Conservation (phyloP, 495 filamentous ascomycete genomes). For the Sabuloglossum arenarium region DNA sequence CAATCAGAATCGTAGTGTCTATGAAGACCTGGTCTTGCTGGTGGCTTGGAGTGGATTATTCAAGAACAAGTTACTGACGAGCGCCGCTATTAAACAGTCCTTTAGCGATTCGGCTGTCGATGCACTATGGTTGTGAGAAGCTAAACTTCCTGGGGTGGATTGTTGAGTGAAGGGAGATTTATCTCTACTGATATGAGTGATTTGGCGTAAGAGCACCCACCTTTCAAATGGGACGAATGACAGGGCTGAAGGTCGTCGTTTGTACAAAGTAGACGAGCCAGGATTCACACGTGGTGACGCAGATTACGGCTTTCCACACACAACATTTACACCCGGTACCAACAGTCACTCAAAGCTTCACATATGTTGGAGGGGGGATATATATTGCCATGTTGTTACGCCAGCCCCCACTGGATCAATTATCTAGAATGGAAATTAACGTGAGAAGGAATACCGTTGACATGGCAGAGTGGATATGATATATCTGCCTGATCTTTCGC, state of each 20-base stretch:
- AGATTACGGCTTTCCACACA: not conserved
- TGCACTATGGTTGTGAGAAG: not conserved
- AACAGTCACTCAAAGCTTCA: not conserved
- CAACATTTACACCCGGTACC: not conserved
- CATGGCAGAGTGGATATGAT: not conserved
- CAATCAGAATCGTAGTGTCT: not conserved
- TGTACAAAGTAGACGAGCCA: not conserved
- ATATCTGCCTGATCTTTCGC: slow-evolving; percentile 5
- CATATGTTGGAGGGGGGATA: not conserved
- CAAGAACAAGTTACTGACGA: not conserved
- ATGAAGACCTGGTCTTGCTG: not conserved
- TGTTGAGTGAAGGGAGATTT: not conserved
- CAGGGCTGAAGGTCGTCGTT: not conserved
- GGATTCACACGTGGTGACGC: not conserved
- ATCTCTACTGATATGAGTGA: not conserved
- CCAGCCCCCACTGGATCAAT: not conserved
- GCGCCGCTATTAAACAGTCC: not conserved
- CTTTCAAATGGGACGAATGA: not conserved
- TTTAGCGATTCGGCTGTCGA: not conserved
- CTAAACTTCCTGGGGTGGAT: not conserved
- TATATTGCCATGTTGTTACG: slow-evolving; percentile 5
- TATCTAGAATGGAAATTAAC: not conserved
- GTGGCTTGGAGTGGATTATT: not conserved
- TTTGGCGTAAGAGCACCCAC: not conserved
- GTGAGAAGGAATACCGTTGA: slow-evolving; percentile 3